Evolutionary conservation across 805 yeast species (phyloP).

Genomic region (Candida manassasensis): DNA sequence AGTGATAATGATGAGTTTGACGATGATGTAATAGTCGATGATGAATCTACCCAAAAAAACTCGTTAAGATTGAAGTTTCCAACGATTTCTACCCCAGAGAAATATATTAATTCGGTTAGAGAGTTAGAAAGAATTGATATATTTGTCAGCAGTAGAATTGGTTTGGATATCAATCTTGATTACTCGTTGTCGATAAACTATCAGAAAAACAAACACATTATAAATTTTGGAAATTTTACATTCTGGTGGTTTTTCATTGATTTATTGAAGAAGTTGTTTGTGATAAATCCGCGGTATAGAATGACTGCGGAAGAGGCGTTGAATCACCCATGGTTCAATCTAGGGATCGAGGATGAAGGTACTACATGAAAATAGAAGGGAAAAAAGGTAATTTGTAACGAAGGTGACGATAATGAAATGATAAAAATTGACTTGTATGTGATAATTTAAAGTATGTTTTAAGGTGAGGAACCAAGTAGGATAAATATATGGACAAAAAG

Average conservation of each 20-base stretch:
- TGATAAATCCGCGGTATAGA: conserved; percentile 35
- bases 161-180: conserved; percentile 36
- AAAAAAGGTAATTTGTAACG: no score
- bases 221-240: conserved; percentile 54
- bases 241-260: conserved; percentile 79
- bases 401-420: no score
- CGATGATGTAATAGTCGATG: conserved; percentile 29
- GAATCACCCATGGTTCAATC: conserved; percentile 45
- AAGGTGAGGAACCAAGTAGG: no score
- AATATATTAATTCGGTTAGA: conserved; percentile 35
- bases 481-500: no score
- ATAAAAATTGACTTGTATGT: no score
- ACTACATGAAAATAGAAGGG: no score
- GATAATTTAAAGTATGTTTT: no score
- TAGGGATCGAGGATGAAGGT: conserved; percentile 45
- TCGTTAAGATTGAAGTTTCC: conserved; percentile 35
- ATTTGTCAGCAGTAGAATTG: conserved; percentile 38
- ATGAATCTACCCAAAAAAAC: conserved; percentile 21
- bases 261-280: conserved; percentile 33
- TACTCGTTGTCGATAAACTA: conserved; percentile 35
- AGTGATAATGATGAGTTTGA: conserved; percentile 4
- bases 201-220: conserved; percentile 37
- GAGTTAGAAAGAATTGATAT: conserved; percentile 40
- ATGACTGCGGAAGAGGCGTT: conserved; percentile 39
- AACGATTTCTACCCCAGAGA: conserved; percentile 31